Evolutionary conservation across 768 basidiomycete genomes (phyloP), one percentile per base, ranked within the genome.

Genomic region (Cyathus striatus): DNA sequence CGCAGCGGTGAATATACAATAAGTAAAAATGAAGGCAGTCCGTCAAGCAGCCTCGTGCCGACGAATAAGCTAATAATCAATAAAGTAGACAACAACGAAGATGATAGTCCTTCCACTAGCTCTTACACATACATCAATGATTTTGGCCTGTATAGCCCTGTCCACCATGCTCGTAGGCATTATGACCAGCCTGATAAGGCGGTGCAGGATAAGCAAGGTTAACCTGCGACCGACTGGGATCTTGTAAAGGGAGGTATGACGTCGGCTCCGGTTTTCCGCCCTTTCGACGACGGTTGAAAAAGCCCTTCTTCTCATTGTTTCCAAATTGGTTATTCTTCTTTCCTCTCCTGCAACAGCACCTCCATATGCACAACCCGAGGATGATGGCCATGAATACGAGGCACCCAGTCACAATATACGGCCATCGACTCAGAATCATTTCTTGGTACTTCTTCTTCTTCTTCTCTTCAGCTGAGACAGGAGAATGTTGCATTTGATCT

Each of bases 391-490:
- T 58, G 45, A 79, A 60, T 2, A 71, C 59, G 21, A 88, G 64
- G 48, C 78, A 77, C 26, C 82, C 86, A 6, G 68, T 48, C 34
- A 83, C 70, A 55, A 86, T 85, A 55, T 83, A 85, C 3, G 81
- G 84, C 86, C 82, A 88, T 45, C 71, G 81, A 54, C 79, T 83
- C 52, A 81, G 71, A 27, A 81, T 66, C 66, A 71, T 65, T 58
- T 80, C 82, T 53, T 79, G 75, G 49, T 79, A 76, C 45, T 68
- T 66, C n/a, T n/a, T n/a, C 41, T 81, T 73, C 64, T 86, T 84
- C 65, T 83, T 82, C 60, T 84, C 83, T 44, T 67, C 70, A 2
- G 49, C 69, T n/a, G 69, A 73, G 33, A 85, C 69, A 2, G 85
- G 86, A 0, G 85, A 86, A 48, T 75, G 70, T 45, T 78, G 73